Conservation (phyloP, 1,284 basidiomycete genomes). For the Puccinia coronata region DNA sequence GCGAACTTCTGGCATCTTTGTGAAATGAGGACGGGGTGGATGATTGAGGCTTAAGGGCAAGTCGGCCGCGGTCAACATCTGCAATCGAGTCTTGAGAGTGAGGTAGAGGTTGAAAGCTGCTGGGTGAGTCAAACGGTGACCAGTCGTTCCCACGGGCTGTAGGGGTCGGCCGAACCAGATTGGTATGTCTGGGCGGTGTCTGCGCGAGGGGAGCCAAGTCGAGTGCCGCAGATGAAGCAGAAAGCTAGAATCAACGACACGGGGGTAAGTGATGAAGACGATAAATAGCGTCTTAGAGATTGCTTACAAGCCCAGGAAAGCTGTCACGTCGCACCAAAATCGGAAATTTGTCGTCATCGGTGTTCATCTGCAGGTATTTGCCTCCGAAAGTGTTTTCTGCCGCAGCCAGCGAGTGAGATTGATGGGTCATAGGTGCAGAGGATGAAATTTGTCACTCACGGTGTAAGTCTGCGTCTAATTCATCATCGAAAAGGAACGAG, state of each 20-base stretch:
- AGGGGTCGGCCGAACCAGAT: slow-evolving; percentile 63
- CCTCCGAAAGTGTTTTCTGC: slow-evolving; percentile 73
- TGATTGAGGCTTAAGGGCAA: slow-evolving; percentile 63
- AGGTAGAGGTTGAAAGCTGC: slow-evolving; percentile 66
- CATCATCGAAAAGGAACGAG: slow-evolving; percentile 78
- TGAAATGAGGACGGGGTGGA: slow-evolving; percentile 59
- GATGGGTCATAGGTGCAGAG: too few relatives aligned
- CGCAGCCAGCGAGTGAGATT: too few relatives aligned
- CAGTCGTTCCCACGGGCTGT: slow-evolving; percentile 73
- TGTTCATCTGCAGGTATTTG: slow-evolving; percentile 80
- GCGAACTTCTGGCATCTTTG: slow-evolving; percentile 50
- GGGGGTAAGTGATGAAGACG: slow-evolving; percentile 52
- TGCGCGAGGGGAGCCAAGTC: slow-evolving; percentile 87
- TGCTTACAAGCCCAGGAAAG: slow-evolving; percentile 67
- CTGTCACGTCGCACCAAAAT: slow-evolving; percentile 61
- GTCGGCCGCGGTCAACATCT: slow-evolving; percentile 70
- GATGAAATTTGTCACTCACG: too few relatives aligned
- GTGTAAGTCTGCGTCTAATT: slow-evolving; percentile 84
- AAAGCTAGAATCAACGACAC: slow-evolving; percentile 64
- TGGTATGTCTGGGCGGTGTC: slow-evolving; percentile 70
- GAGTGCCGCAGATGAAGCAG: slow-evolving; percentile 85
- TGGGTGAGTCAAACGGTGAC: slow-evolving; percentile 73
- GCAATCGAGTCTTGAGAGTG: slow-evolving; percentile 62
- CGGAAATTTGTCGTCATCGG: slow-evolving; percentile 81
- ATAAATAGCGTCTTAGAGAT: neutral